Base-by-base conservation (phyloP, 2,329 filamentous ascomycete species). In the Aspergillus novofumigatus region DNA sequence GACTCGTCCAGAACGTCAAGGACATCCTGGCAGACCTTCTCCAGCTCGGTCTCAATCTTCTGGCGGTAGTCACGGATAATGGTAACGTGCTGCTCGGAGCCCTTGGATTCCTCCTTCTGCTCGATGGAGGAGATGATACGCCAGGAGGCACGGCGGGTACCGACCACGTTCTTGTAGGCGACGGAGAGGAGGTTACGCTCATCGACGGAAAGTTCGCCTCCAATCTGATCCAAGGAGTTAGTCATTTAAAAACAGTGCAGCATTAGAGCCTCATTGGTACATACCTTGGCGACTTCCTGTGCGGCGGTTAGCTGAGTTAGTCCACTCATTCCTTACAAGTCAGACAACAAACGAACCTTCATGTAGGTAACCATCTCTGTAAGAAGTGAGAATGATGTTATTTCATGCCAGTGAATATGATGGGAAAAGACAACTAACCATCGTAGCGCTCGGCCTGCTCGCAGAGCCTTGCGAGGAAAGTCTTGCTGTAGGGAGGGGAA, bases 381-480 rank as follows among this genome's bases (percentile, higher is more conserved):
- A 65, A 60, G 63, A 52, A 45, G 51, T 65, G 63, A 64, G 55
- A 58, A 59, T 67, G 52, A 76, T 65, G 55, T 65, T 56, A 49
- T 63, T 49, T 65, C 60, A 29, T 23, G 52, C 29, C 41, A 45
- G 52, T 35, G 49, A 42, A 38, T 17, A 21, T 21, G 32, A 23
- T 25, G n/a, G 50, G 26, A 38, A 29, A 48, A 23, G 53, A 26
- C 21, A 56, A 57, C 84, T 78, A 77, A 86, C 84, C 94, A 93
- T 99, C 93, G 83, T 99, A 99, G 77, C 93, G 93, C 86, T 97
- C 94, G 78, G 94, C 94, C 88, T 99, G 94, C 90, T 97, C 94
- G 86, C 94, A 97, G 78, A 99, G 92, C 83, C 94, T 89, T 80
- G 94, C 94, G 80, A 97, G 91, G 86, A 97, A 97, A 77, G 94